Percentiles rank a stretch among this genome's conserved stretches.
Conservation (phyloP, 331 rosid species). For the Pyrus hybrid region DNA sequence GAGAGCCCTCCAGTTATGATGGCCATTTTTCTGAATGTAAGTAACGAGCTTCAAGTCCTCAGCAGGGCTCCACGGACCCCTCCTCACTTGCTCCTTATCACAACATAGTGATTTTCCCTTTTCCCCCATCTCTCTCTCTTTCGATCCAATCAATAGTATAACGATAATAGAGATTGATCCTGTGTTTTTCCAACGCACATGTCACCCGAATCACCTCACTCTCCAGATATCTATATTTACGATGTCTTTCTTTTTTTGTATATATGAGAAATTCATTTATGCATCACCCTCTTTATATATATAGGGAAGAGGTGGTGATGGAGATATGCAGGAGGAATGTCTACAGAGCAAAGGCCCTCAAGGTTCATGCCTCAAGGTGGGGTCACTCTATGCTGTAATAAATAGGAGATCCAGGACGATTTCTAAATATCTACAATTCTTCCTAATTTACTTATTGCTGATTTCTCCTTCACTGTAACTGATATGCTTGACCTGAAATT, state of each 20-base stretch:
- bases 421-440: slow-evolving; percentile 2
- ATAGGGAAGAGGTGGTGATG: not conserved
- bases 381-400: slow-evolving; percentile 19
- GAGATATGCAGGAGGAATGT: not conserved
- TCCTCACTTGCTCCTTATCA: slow-evolving; percentile 79
- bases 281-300: not conserved
- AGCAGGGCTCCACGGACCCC: slow-evolving; percentile 94
- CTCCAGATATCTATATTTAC: no score
- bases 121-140: slow-evolving; percentile 47
- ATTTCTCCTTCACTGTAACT: not conserved
- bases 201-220: not conserved
- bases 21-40: slow-evolving; percentile 85
- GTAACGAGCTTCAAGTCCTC: slow-evolving; percentile 78
- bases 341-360: slow-evolving; percentile 24
- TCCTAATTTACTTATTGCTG: not conserved
- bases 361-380: slow-evolving; percentile 48
- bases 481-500: not conserved
- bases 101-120: slow-evolving; percentile 96
- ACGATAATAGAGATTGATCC: not conserved
- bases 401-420: slow-evolving; percentile 37
- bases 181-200: not conserved
- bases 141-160: not conserved
- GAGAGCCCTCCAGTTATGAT: slow-evolving; percentile 91
- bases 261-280: not conserved
- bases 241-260: not conserved